Conservation (phyloP, 2,329 filamentous ascomycete species). For the Arthrobotrys iridis region DNA sequence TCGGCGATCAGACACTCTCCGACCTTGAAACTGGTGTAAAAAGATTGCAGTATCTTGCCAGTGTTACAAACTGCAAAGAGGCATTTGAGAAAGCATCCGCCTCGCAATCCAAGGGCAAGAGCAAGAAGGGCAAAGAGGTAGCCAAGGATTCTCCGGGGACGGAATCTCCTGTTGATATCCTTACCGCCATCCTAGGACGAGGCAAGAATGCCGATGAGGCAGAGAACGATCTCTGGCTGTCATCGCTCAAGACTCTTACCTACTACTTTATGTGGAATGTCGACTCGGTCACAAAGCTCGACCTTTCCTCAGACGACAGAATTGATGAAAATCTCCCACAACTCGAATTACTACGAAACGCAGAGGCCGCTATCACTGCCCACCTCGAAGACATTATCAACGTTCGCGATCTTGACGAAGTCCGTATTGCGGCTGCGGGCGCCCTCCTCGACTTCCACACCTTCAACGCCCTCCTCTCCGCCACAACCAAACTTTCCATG, state of each 20-base stretch:
- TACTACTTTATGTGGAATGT: conserved; percentile 98
- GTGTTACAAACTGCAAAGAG: conserved; percentile 79
- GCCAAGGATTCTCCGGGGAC: conserved; percentile 61
- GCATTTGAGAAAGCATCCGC: conserved; percentile 70
- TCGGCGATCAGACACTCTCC: conserved; percentile 72
- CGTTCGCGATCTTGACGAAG: conserved; percentile 75
- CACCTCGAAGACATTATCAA: conserved; percentile 63
- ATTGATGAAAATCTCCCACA: conserved; percentile 65
- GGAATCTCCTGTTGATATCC: conserved; percentile 73
- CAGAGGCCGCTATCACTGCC: conserved; percentile 60
- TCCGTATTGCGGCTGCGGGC: conserved; percentile 79
- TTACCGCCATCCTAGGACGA: conserved; percentile 77
- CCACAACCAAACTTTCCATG: conserved; percentile 62
- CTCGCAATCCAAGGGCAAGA: conserved; percentile 60
- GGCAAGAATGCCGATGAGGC: conserved; percentile 78
- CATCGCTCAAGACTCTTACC: conserved; percentile 78
- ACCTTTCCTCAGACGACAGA: conserved; percentile 69
- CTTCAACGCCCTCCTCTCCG: conserved; percentile 77
- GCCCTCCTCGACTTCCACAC: conserved; percentile 83
- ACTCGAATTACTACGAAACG: conserved; percentile 37
- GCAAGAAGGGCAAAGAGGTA: conserved; percentile 60
- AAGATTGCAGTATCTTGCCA: conserved; percentile 82
- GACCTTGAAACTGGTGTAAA: conserved; percentile 78
- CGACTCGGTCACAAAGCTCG: conserved; percentile 67
- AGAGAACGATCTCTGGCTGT: conserved; percentile 80